These are phyloP conservation scores for Colletotrichum shisoi DNA, from an alignment of 2,329 filamentous ascomycete genomes.

Conservation along the genomic window DNA sequence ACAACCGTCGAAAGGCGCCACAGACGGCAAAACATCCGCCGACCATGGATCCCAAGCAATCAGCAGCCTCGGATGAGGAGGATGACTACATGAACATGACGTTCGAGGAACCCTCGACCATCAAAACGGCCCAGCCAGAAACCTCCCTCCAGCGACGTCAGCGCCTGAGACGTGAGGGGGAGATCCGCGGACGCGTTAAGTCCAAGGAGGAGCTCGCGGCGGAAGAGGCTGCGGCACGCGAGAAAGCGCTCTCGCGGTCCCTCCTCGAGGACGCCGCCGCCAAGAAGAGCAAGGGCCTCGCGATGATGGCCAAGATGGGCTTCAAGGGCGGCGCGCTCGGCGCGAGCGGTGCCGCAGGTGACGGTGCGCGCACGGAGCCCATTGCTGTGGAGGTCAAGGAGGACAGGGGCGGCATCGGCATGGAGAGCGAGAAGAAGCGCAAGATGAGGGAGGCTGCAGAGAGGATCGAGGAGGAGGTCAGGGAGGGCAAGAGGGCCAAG, in stretches of 20 bases:
- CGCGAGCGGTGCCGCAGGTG: slow-evolving; percentile 60
- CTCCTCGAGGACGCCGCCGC: slow-evolving; percentile 66
- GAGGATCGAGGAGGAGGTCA: slow-evolving; percentile 50
- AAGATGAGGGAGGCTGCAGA: slow-evolving; percentile 72
- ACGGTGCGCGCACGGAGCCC: slow-evolving; percentile 67
- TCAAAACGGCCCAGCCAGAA: slow-evolving; percentile 57
- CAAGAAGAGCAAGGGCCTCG: slow-evolving; percentile 81
- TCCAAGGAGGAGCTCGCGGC: slow-evolving; percentile 85
- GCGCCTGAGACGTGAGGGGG: slow-evolving; percentile 68
- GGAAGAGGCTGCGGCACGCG: slow-evolving; percentile 74
- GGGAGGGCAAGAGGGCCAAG: slow-evolving; percentile 67
- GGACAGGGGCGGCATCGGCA: slow-evolving; percentile 81
- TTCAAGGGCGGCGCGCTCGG: slow-evolving; percentile 84
- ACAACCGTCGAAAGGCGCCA: background rate
- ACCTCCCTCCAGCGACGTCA: slow-evolving; percentile 64
- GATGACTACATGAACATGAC: slow-evolving; percentile 99
- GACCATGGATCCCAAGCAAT: slow-evolving; percentile 23
- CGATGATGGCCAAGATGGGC: slow-evolving; percentile 97
- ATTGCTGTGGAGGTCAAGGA: slow-evolving; percentile 80
- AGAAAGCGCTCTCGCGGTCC: slow-evolving; percentile 78
- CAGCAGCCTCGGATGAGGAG: slow-evolving; percentile 61
- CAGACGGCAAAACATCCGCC: background rate
- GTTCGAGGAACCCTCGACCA: slow-evolving; percentile 71
- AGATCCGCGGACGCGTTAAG: slow-evolving; percentile 71
- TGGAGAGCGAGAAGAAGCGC: slow-evolving; percentile 83